Evolutionary conservation across 1,284 basidiomycete species (phyloP).

Genomic region (Ganoderma boninense): DNA sequence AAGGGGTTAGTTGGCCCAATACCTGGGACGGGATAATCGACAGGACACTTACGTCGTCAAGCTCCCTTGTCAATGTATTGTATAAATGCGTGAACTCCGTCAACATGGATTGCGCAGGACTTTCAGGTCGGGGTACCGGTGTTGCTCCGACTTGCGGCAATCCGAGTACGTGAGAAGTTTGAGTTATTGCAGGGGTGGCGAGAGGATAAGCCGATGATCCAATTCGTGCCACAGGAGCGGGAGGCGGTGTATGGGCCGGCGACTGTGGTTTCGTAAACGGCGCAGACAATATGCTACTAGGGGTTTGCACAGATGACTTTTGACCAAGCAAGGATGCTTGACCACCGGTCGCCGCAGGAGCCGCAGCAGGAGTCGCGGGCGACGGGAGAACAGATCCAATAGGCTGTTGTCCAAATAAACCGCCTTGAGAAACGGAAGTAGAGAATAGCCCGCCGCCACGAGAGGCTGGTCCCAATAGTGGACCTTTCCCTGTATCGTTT

Average conservation of each 20-base stretch:
- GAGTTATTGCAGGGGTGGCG: slow-evolving; percentile 5
- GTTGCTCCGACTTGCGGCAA: background rate
- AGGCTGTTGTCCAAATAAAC: slow-evolving; percentile 20
- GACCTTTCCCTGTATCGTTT: slow-evolving; percentile 11
- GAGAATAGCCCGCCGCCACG: slow-evolving; percentile 21
- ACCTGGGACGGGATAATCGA: slow-evolving; percentile 3
- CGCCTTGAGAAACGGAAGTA: slow-evolving; percentile 22
- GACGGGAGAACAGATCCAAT: slow-evolving; percentile 1
- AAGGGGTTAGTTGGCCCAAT: slow-evolving; percentile 9
- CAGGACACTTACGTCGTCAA: slow-evolving; percentile 56
- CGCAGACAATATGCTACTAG: slow-evolving; percentile 14
- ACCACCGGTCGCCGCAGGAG: background rate
- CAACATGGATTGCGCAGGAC: slow-evolving; percentile 65
- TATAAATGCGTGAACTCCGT: slow-evolving; percentile 61
- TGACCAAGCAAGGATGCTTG: slow-evolving; percentile 13
- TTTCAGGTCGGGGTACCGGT: background rate
- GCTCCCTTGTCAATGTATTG: slow-evolving; percentile 52
- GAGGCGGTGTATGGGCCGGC: background rate
- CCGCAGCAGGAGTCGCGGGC: background rate
- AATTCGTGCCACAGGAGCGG: background rate
- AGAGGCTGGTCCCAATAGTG: slow-evolving; percentile 14
- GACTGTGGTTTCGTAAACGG: slow-evolving; percentile 15
- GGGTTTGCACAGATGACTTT: slow-evolving; percentile 14
- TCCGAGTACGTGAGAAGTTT: slow-evolving; percentile 1
- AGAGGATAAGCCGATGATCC: slow-evolving; percentile 4